Percentiles rank a stretch among this genome's conserved stretches.
phyloP scores from a whole-genome alignment of 345 rosid species.

The Aethionema arabicum region DNA sequence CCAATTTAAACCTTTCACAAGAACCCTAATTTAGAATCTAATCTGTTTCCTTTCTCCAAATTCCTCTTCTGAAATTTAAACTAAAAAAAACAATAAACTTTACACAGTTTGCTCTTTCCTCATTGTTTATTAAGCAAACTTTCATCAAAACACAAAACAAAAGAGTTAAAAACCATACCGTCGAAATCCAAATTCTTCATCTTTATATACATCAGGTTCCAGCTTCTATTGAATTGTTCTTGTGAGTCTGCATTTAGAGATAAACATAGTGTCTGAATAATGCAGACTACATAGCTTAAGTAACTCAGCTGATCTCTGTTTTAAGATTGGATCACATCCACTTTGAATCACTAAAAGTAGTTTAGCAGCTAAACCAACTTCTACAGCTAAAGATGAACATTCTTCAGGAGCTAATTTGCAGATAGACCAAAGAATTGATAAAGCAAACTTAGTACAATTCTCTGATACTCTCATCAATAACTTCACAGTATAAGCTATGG shows the following conservation, averaged over 20 bases:
- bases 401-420: conserved; percentile 62
- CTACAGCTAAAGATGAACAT: conserved; percentile 54
- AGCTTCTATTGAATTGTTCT: conserved; percentile 49
- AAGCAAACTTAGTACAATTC: conserved; percentile 50
- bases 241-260: conserved; percentile 71
- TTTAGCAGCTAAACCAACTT: conserved; percentile 66
- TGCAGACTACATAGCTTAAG: conserved; percentile 65
- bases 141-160: conserved; percentile 10
- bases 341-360: conserved; percentile 64
- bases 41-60: conserved; percentile 20
- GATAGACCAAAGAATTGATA: conserved; percentile 56
- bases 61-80: conserved; percentile 20
- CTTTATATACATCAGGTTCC: conserved; percentile 27
- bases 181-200: conserved; percentile 22
- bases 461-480: conserved; percentile 61
- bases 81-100: conserved; percentile 26
- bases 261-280: conserved; percentile 57
- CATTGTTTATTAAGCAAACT: conserved; percentile 24
- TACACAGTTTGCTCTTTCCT: conserved; percentile 24
- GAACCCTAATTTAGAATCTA: conserved; percentile 15
- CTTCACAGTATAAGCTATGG: conserved; percentile 51
- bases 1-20: conserved; percentile 8
- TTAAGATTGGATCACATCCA: conserved; percentile 54
- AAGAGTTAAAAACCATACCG: conserved; percentile 20
- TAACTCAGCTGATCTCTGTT: conserved; percentile 64